Evolutionary conservation across 192 early-diverging fungal species (phyloP), one percentile per base, ranked within the genome.

Genomic region (Coemansia sp.): DNA sequence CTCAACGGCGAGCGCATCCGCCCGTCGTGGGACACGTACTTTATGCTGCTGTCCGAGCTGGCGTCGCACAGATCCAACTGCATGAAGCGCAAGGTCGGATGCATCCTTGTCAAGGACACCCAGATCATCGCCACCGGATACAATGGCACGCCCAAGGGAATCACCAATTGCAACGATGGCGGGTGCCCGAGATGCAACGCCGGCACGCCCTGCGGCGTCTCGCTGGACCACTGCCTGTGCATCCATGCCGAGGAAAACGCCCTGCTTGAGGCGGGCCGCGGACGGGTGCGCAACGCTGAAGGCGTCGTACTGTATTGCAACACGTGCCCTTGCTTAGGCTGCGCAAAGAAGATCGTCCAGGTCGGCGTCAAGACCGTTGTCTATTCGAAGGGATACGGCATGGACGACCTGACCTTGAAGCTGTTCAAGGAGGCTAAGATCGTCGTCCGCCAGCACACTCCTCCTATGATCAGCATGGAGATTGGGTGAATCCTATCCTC

Each of bases 211-310:
- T 91, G 90, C 67, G 95, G 95, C 3, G 79, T 83, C 19, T 85
- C 82, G 2, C 66, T 97, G 23, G 95, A 98, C 77, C 73, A 85
- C 23, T 99, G 97, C 67, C 73, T 98, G 52, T 99, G 97, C 72
- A 87, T 99, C 71, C 96, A 98, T 68, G 98, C 98, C 0, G 96
- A 99, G 67, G 98, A 99, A 80, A 99, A 99, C 72, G 95, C 96
- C 33, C 75, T 99, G 50, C 70, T 99, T 50, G 98, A 99, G 79
- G 98, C 93, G 5, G 98, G 98, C 17, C 80, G 94, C 42, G 93
- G 92, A n/a, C 74, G 95, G 22, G 89, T 95, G n/a, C 88, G 88
- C 25, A 86, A 88, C 23, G 68, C 66, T 1, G 70, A 61, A 3
- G 72, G 66, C 5, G 71, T 76, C 14, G 90, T 89, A 7, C 85